Base-by-base conservation (phyloP, 306 rosid species). In the Prunus padus region DNA sequence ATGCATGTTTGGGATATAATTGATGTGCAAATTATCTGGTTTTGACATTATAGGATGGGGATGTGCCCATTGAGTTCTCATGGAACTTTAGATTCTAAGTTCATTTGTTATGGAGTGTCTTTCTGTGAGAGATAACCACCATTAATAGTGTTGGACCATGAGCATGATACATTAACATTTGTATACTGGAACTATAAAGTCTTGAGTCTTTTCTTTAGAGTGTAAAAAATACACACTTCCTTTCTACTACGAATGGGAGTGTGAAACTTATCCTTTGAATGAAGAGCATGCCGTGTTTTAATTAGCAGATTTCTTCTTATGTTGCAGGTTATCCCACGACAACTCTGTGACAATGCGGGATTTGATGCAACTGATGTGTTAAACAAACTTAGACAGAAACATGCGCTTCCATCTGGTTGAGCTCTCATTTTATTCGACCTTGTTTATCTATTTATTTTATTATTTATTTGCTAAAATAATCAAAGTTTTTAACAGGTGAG, bases 361-460 rank as follows among this genome's bases (percentile, higher is more conserved):
- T 92, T 96, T 77, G 99, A 92, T 80, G 99, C 99, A 15, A 96
- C 99, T 65, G 99, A 96, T 83, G 97, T 96, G 78, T 87, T 96
- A 79, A 96, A 96, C 83, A 92, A 96, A 87, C 82, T 96, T 72
- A 84, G 99, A 76, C 99, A 96, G 85, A 96, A 92, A 82, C 99
- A 96, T 5, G 96, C 98, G 0, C 97, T 87, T 75, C 92, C 88
- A 79, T 86, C 98, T 47, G 99, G 99, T 96, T 74, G 66, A 78
- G 30, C 51, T 80, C 69, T 54, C 28, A 30, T 13, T 65, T 42
- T 67, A 23, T 51, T 33, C 31, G n/a, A n/a, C 46, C 54, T 52
- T 31, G 19, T 12, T 33, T 31, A 20, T 71, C 46, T 57, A 5
- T 33, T 60, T 49, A 63, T 70, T 33, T 20, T 3, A 45, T 70